Evolutionary conservation across 2,329 filamentous ascomycete species (phyloP).

Genomic region (Dactylellina cionopaga): DNA sequence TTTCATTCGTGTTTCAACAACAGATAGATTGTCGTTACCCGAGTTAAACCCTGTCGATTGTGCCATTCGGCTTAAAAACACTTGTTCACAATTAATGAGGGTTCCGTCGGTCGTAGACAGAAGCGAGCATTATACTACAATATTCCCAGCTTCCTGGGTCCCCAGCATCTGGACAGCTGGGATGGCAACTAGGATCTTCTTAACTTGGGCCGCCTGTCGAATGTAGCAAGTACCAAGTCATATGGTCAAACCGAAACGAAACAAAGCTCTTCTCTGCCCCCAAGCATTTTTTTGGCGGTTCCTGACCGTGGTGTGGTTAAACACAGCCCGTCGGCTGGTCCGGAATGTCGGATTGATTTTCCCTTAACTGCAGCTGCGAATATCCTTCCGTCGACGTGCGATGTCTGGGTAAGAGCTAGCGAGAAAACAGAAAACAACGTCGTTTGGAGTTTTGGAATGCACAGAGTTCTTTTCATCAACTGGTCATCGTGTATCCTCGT

Average conservation of each 20-base stretch:
- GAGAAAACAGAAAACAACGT: conserved; percentile 1
- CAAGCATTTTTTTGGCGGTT: conserved; percentile 4
- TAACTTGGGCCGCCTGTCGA: conserved; percentile 27
- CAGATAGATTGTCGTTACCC: conserved; percentile 34
- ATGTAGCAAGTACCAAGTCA: conserved; percentile 42
- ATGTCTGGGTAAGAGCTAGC: neutral
- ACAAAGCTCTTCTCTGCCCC: conserved; percentile 25
- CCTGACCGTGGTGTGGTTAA: conserved; percentile 10
- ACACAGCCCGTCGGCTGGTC: conserved; percentile 42
- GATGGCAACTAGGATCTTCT: conserved; percentile 36
- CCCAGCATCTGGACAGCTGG: neutral
- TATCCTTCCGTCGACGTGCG: neutral
- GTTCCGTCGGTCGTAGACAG: conserved; percentile 24
- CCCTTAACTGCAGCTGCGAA: conserved; percentile 29
- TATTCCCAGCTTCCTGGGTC: conserved; percentile 27
- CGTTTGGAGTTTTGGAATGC: neutral
- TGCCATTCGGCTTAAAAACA: conserved; percentile 33
- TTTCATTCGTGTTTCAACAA: conserved; percentile 29
- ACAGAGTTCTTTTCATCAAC: neutral
- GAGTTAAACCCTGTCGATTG: conserved; percentile 30
- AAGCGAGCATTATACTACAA: conserved; percentile 41
- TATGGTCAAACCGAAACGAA: conserved; percentile 53
- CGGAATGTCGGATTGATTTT: conserved; percentile 52
- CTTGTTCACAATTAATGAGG: conserved; percentile 6
- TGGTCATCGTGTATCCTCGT: neutral